Conservation (phyloP, 768 basidiomycete species). For the Pleurotus cornucopiae region DNA sequence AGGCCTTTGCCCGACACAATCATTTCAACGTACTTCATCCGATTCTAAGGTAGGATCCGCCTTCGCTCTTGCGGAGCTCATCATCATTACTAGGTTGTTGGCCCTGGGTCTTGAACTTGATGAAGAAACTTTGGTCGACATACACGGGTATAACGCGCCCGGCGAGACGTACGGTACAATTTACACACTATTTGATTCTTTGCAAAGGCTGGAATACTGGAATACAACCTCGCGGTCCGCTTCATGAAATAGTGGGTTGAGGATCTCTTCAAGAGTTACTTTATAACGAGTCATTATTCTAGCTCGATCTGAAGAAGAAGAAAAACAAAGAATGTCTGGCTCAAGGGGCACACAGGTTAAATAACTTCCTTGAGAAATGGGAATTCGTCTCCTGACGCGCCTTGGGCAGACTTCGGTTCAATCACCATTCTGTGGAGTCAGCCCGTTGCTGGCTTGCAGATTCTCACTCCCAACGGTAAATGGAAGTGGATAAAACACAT, state of each 20-base stretch:
- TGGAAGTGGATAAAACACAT: slow-evolving; percentile 61
- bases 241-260: slow-evolving; percentile 64
- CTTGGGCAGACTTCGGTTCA: slow-evolving; percentile 41
- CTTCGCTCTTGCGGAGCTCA: not conserved
- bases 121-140: slow-evolving; percentile 37
- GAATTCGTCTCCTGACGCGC: not conserved
- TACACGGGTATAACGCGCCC: slow-evolving; percentile 30
- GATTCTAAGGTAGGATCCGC: slow-evolving; percentile 24
- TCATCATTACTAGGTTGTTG: slow-evolving; percentile 23
- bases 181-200: not conserved
- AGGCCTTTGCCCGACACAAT: slow-evolving; percentile 29
- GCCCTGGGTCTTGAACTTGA: slow-evolving; percentile 42
- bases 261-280: not conserved
- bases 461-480: slow-evolving; percentile 42
- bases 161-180: slow-evolving; percentile 33
- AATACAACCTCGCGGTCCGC: slow-evolving; percentile 31
- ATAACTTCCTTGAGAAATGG: not conserved
- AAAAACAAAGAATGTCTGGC: slow-evolving; percentile 53
- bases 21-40: slow-evolving; percentile 32
- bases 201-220: too few species aligned
- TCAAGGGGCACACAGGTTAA: slow-evolving; percentile 57
- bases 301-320: slow-evolving; percentile 47
- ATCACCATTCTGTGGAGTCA: slow-evolving; percentile 61
- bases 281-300: not conserved
- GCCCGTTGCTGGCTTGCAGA: slow-evolving; percentile 55